Percentiles rank a stretch among this genome's conserved stretches.
Conservation (phyloP, 1,284 basidiomycete genomes). For the Meira miltonrushii region DNA sequence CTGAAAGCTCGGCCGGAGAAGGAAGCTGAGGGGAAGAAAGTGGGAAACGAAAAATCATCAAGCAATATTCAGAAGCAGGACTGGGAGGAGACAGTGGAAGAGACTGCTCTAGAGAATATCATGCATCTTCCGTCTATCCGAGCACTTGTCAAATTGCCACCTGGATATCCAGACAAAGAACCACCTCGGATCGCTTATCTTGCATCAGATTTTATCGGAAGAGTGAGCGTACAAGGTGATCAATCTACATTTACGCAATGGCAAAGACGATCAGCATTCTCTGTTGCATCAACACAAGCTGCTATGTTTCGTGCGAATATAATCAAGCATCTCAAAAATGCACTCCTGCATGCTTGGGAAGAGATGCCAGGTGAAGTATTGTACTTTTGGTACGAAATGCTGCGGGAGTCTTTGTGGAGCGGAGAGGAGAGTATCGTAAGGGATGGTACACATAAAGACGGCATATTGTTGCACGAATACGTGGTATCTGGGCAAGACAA, state of each 20-base stretch:
- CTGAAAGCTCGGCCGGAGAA: background rate
- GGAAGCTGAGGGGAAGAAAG: background rate
- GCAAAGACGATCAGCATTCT: conserved; percentile 6
- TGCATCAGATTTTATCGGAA: background rate
- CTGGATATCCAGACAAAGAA: conserved; percentile 11
- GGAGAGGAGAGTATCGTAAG: background rate
- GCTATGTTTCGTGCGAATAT: background rate
- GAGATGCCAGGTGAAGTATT: conserved; percentile 14
- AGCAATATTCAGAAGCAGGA: background rate
- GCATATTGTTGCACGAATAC: background rate
- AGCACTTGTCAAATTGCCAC: conserved; percentile 8
- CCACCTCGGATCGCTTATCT: conserved; percentile 7
- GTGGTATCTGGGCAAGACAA: background rate
- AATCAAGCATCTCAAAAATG: background rate
- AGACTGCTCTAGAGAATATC: conserved; percentile 1
- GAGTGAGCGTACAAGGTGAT: background rate
- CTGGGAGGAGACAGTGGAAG: background rate
- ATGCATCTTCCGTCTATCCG: conserved; percentile 9
- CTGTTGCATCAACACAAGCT: background rate
- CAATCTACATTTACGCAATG: background rate
- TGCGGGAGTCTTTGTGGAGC: conserved; percentile 10
- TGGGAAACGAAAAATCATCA: background rate
- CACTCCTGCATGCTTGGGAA: conserved; percentile 13
- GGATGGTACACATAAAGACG: background rate
- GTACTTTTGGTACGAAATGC: conserved; percentile 14